A percentile compares a stretch with the other conserved stretches of the same genome.
Conservation (phyloP, 495 filamentous ascomycete species). For the Penicillium longicatenatum region DNA sequence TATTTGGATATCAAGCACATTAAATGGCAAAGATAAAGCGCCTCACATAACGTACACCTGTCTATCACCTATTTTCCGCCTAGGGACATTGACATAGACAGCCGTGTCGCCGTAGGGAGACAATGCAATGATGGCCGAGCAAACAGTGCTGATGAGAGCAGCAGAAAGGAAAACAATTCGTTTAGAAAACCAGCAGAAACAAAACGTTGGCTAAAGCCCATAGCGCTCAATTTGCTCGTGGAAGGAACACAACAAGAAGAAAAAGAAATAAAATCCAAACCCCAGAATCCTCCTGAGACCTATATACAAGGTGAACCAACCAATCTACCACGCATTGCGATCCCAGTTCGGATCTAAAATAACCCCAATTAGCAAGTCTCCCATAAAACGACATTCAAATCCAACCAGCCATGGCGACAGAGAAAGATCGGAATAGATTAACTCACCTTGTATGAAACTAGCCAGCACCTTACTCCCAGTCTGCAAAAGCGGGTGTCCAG, state of each 20-base stretch:
- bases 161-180: background rate
- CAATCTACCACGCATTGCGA: constrained; percentile 41
- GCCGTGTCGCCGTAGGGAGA: background rate
- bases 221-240: constrained; percentile 24
- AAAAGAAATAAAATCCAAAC: constrained; percentile 7
- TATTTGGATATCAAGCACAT: constrained; percentile 20
- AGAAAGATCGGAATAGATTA: constrained; percentile 9
- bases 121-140: constrained; percentile 3
- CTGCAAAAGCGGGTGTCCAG: constrained; percentile 93
- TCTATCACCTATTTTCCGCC: constrained; percentile 7
- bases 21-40: constrained; percentile 7
- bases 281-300: background rate
- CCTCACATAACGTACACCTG: constrained; percentile 22
- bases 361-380: constrained; percentile 6
- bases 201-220: constrained; percentile 4
- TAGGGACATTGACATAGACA: constrained; percentile 14
- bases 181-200: background rate
- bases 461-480: constrained; percentile 96
- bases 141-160: background rate
- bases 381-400: background rate
- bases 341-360: constrained; percentile 38
- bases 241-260: constrained; percentile 8
- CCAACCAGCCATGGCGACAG: background rate
- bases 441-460: constrained; percentile 91
- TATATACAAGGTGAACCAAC: background rate